Conservation (phyloP, 2,329 filamentous ascomycete species). For the Pseudohalonectria lignicola region DNA sequence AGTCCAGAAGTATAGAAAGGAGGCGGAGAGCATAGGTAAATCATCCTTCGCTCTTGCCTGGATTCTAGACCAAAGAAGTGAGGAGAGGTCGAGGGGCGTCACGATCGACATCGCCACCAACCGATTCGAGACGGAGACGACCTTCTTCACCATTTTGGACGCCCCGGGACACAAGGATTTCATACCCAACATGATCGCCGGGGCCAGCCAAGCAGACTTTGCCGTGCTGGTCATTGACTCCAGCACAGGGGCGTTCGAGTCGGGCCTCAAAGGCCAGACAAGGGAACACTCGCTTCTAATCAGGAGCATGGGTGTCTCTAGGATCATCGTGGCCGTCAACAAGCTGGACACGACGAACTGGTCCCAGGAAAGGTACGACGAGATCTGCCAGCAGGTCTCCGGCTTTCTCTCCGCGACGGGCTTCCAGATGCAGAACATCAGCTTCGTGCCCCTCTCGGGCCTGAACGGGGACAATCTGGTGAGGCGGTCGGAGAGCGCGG, state of each 20-base stretch:
- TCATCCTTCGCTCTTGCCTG: conserved; percentile 93
- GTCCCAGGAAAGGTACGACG: conserved; percentile 72
- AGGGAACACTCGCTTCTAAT: conserved; percentile 86
- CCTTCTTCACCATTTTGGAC: conserved; percentile 86
- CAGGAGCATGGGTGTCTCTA: conserved; percentile 80
- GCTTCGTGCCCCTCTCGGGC: conserved; percentile 83
- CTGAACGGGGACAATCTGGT: conserved; percentile 81
- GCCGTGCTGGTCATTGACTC: conserved; percentile 91
- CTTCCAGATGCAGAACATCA: conserved; percentile 71
- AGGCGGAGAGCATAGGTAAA: conserved; percentile 87
- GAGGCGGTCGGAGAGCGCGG: conserved; percentile 39
- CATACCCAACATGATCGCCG: conserved; percentile 98
- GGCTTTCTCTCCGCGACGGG: conserved; percentile 75
- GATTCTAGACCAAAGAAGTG: conserved; percentile 86
- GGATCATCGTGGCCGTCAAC: conserved; percentile 84
- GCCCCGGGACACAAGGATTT: conserved; percentile 93
- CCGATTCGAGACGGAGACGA: conserved; percentile 81
- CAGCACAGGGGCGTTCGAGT: conserved; percentile 83
- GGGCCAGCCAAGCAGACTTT: conserved; percentile 90
- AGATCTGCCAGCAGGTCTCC: conserved; percentile 73
- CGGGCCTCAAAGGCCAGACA: conserved; percentile 85
- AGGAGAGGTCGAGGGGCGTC: conserved; percentile 81
- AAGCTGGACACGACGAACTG: conserved; percentile 85
- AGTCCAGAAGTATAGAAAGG: conserved; percentile 76
- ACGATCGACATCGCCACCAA: conserved; percentile 97